A percentile compares a stretch with the other conserved stretches of the same genome.
These are phyloP conservation scores for Acanthamoeba castellanii DNA, from an alignment of 208 protist genomes.

Conservation along the genomic window DNA sequence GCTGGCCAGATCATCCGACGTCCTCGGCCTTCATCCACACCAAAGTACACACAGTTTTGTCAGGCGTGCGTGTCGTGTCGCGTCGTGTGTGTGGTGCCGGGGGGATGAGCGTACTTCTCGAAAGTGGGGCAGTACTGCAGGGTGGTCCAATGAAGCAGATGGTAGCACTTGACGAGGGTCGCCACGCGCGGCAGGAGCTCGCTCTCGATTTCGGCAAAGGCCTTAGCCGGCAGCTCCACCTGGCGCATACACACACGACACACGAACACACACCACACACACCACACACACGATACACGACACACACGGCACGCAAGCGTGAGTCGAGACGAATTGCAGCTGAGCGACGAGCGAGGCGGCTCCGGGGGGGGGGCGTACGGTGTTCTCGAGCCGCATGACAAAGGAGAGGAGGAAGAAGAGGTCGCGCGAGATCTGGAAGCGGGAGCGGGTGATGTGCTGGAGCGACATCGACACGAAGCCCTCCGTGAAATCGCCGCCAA, in stretches of 20 bases:
- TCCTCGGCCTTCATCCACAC: neutral
- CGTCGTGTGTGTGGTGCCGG: neutral
- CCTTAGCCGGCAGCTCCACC: constrained; percentile 34
- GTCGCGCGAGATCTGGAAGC: constrained; percentile 63
- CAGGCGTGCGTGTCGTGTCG: neutral
- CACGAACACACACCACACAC: neutral
- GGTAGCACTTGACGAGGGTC: constrained; percentile 54
- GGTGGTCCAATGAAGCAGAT: constrained; percentile 48
- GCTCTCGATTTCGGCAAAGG: constrained; percentile 52
- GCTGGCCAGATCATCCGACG: neutral
- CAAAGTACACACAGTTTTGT: too few relatives aligned
- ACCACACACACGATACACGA: too few relatives aligned
- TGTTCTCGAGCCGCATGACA: constrained; percentile 38
- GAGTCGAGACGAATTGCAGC: too few relatives aligned
- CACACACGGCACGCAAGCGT: too few relatives aligned
- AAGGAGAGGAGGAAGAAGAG: constrained; percentile 72
- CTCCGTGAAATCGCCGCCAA: constrained; percentile 23
- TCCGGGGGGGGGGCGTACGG: neutral
- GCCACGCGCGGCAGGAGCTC: constrained; percentile 36
- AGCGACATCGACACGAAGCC: constrained; percentile 52
- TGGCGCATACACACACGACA: neutral
- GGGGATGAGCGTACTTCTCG: neutral
- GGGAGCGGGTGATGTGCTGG: constrained; percentile 41
- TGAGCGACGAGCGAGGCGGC: neutral
- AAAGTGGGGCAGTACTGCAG: constrained; percentile 59